phyloP scores from a whole-genome alignment of 2,329 filamentous ascomycete species.

The Epichloe sylvatica region DNA sequence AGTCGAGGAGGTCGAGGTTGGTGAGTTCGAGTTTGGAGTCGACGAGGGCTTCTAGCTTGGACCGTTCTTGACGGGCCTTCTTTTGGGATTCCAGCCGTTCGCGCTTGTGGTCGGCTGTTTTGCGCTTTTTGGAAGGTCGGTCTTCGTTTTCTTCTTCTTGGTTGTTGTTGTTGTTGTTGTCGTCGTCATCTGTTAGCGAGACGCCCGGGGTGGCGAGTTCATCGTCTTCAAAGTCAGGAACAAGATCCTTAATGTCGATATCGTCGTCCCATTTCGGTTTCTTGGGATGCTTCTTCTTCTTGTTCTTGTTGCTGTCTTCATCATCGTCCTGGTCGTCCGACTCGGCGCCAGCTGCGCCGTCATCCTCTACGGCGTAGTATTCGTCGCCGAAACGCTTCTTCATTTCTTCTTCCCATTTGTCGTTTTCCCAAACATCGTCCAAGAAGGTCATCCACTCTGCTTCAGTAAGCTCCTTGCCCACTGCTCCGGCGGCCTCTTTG shows the following conservation, averaged over 20 bases:
- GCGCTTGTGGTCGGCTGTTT: conserved; percentile 45
- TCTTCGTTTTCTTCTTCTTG: conserved; percentile 29
- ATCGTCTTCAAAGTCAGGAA: conserved; percentile 72
- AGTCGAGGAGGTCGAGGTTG: conserved; percentile 37
- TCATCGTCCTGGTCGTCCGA: conserved; percentile 48
- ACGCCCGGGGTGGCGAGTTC: conserved; percentile 34
- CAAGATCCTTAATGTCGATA: conserved; percentile 86
- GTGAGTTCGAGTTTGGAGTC: conserved; percentile 69
- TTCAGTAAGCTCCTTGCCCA: conserved; percentile 49
- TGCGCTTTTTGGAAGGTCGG: conserved; percentile 45
- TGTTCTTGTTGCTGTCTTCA: conserved; percentile 39
- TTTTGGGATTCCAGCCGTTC: conserved; percentile 48
- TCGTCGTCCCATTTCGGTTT: conserved; percentile 82
- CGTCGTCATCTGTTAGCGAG: conserved; percentile 34
- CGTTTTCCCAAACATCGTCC: conserved; percentile 77
- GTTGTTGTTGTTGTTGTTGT: conserved; percentile 13
- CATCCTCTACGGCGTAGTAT: conserved; percentile 69
- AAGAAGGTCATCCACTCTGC: conserved; percentile 77
- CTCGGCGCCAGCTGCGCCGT: conserved; percentile 38
- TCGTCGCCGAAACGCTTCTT: conserved; percentile 72
- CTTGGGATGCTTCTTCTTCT: conserved; percentile 33
- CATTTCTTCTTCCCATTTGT: conserved; percentile 87
- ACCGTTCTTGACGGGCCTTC: conserved; percentile 64
- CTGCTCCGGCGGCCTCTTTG: conserved; percentile 73
- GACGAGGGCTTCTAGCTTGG: conserved; percentile 73